Evolutionary conservation across 257 asterid genomes (phyloP).

Genomic region (Euphrasia confusa): DNA sequence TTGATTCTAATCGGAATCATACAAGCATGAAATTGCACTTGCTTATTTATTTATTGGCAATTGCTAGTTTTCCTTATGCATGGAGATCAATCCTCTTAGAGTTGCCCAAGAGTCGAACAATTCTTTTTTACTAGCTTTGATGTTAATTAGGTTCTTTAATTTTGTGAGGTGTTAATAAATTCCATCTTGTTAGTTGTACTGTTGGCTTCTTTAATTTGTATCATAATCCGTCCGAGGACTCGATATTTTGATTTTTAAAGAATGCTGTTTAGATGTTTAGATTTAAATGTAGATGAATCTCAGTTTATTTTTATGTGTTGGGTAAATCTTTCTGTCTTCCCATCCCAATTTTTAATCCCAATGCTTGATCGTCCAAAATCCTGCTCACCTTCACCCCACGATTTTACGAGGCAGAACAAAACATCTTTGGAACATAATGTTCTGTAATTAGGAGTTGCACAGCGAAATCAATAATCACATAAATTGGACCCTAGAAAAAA

Average conservation of each 20-base stretch:
- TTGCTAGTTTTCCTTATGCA: background rate
- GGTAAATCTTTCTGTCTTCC: background rate
- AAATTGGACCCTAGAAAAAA: no score
- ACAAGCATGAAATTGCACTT: background rate
- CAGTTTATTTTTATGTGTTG: background rate
- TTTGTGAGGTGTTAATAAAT: background rate
- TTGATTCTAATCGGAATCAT: background rate
- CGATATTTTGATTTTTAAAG: no score
- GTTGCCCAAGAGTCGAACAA: background rate
- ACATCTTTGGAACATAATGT: background rate
- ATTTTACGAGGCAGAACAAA: no score
- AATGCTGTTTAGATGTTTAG: background rate
- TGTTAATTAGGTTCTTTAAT: background rate
- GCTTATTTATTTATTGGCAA: background rate
- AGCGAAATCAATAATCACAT: no score
- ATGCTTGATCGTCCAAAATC: background rate
- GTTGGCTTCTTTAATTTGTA: background rate
- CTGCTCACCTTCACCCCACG: background rate
- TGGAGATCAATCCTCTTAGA: background rate
- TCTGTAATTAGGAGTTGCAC: no score
- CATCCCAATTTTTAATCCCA: background rate
- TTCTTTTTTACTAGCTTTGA: background rate
- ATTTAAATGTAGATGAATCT: background rate
- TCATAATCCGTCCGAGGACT: background rate
- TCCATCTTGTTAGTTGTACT: background rate